phyloP scores from a whole-genome alignment of 306 rosid genomes.

The Dryas octopetala region DNA sequence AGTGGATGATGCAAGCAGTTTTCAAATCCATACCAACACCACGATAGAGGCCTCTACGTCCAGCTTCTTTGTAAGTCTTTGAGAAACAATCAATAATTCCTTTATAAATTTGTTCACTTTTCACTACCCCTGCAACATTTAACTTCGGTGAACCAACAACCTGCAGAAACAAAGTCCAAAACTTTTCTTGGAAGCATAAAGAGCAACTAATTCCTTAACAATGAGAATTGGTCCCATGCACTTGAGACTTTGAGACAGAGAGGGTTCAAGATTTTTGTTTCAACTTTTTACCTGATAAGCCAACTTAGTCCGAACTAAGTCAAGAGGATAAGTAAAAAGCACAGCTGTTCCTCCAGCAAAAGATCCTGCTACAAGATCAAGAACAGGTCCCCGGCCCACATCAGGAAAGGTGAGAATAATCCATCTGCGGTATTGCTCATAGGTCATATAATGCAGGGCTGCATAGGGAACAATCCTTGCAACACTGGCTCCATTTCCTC shows the following conservation, averaged over 20 bases:
- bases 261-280: not conserved
- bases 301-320: conserved; percentile 83
- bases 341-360: conserved; percentile 94
- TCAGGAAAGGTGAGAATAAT: conserved; percentile 71
- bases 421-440: conserved; percentile 90
- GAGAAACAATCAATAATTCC: conserved; percentile 87
- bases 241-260: not conserved
- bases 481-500: conserved; percentile 97
- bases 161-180: conserved; percentile 41
- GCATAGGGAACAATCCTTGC: conserved; percentile 98
- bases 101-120: conserved; percentile 52
- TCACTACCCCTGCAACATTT: conserved; percentile 38
- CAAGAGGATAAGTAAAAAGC: conserved; percentile 88
- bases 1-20: conserved; percentile 23
- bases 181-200: not conserved
- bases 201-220: conserved; percentile 8
- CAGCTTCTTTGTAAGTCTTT: conserved; percentile 69
- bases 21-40: conserved; percentile 74
- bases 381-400: conserved; percentile 73
- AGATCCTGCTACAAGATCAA: conserved; percentile 96
- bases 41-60: conserved; percentile 83
- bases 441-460: conserved; percentile 86
- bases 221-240: not conserved
- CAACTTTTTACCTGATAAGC: conserved; percentile 78
- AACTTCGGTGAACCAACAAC: conserved; percentile 63